These are phyloP conservation scores for Microdochium nivale DNA, from an alignment of 2,329 filamentous ascomycete species.

Conservation along the genomic window DNA sequence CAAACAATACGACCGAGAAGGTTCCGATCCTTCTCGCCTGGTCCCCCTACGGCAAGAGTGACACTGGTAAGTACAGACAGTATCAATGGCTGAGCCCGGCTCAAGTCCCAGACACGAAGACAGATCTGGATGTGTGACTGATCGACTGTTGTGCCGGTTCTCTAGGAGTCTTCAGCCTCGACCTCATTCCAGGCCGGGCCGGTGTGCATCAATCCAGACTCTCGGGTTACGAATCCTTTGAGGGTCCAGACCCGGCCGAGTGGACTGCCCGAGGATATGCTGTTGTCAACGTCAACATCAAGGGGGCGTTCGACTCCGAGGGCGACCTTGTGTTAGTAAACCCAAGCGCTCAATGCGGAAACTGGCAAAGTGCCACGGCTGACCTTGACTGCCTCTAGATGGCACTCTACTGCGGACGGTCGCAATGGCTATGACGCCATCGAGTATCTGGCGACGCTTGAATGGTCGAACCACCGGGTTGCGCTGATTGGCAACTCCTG, in stretches of 20 bases:
- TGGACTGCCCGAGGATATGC: constrained; percentile 11
- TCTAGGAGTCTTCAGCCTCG: background rate
- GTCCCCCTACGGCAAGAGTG: constrained; percentile 13
- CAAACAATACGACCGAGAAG: constrained; percentile 5
- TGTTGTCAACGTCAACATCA: constrained; percentile 10
- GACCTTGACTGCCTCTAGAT: too few relatives aligned
- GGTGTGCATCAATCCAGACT: background rate
- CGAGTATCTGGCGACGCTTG: constrained; percentile 7
- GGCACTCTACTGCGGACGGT: constrained; percentile 8
- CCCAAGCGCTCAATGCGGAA: too few relatives aligned
- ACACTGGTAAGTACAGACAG: background rate
- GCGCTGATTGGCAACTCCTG: constrained; percentile 10
- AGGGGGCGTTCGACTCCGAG: constrained; percentile 8
- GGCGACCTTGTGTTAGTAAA: constrained; percentile 6
- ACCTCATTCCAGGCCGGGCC: background rate
- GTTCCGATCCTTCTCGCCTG: constrained; percentile 17
- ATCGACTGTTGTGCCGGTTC: background rate
- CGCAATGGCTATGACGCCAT: constrained; percentile 12
- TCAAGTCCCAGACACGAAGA: background rate
- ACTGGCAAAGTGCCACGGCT: too few relatives aligned
- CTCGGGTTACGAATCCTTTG: background rate
- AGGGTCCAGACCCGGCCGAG: constrained; percentile 10
- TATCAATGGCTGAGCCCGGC: background rate
- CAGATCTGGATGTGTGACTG: background rate
- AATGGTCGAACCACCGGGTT: constrained; percentile 11